phyloP scores from a whole-genome alignment of 805 yeast species.

The Kazachstania viticola region DNA sequence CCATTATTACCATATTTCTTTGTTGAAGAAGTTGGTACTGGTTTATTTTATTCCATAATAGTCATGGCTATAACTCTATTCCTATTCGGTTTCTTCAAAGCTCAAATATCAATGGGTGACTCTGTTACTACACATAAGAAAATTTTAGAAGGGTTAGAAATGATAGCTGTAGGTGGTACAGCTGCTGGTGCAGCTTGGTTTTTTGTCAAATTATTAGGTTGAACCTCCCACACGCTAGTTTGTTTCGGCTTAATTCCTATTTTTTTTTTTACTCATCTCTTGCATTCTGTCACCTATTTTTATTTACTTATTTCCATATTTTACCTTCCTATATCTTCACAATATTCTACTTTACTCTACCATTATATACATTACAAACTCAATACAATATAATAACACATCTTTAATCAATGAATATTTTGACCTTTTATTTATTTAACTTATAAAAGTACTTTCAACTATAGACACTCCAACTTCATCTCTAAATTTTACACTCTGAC shows the following conservation, averaged over 20 bases:
- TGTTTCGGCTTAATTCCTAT: no score
- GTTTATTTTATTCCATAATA: slow-evolving; percentile 60
- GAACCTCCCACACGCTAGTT: no score
- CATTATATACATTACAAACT: no score
- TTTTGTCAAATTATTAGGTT: slow-evolving; percentile 64
- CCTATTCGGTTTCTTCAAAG: slow-evolving; percentile 76
- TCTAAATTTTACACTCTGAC: slow-evolving; percentile 44
- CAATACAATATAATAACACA: no score
- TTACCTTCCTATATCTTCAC: no score
- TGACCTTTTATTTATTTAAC: no score
- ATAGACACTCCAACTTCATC: slow-evolving; percentile 57
- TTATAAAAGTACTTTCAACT: slow-evolving; percentile 70
- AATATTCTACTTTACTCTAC: no score
- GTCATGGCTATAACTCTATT: slow-evolving; percentile 82
- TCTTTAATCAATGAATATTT: no score
- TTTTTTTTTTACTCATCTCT: no score
- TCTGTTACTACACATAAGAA: slow-evolving; percentile 52
- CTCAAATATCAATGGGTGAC: slow-evolving; percentile 73
- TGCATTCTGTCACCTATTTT: no score
- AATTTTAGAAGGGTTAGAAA: slow-evolving; percentile 72
- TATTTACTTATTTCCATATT: no score
- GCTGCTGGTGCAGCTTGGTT: slow-evolving; percentile 98
- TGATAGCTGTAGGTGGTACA: slow-evolving; percentile 91
- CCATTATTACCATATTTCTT: slow-evolving; percentile 90
- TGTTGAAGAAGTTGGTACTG: slow-evolving; percentile 60